A percentile compares a stretch with the other conserved stretches of the same genome.
Conservation (phyloP, 805 yeast genomes). For the Metschnikowia baotianmanensis region DNA sequence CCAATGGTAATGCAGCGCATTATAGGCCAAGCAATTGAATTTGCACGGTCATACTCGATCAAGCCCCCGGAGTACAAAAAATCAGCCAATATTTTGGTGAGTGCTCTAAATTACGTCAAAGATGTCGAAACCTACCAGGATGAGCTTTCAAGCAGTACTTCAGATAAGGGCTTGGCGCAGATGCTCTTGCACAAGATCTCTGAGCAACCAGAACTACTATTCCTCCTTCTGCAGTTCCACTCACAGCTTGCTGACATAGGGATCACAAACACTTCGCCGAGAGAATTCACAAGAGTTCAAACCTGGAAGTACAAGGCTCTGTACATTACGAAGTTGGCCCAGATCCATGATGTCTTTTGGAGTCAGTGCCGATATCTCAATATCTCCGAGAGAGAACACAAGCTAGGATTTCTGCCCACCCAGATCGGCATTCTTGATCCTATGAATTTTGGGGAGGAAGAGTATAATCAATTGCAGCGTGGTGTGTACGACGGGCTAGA, state of each 20-base stretch:
- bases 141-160: conserved; percentile 18
- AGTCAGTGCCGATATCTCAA: conserved; percentile 30
- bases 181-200: conserved; percentile 25
- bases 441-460: conserved; percentile 27
- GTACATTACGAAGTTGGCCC: conserved; percentile 24
- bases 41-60: conserved; percentile 7
- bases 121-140: conserved; percentile 28
- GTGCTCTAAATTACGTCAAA: conserved; percentile 27
- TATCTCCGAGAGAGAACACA: conserved; percentile 32
- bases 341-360: conserved; percentile 38
- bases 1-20: no score
- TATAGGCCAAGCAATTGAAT: background rate
- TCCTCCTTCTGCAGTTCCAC: conserved; percentile 31
- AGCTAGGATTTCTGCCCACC: conserved; percentile 23
- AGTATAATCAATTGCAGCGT: conserved; percentile 26
- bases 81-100: conserved; percentile 12
- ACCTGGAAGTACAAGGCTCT: conserved; percentile 20
- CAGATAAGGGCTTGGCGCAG: conserved; percentile 23
- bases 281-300: conserved; percentile 9
- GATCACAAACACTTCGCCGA: conserved; percentile 19
- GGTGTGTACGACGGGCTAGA: conserved; percentile 26
- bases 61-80: conserved; percentile 15
- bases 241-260: conserved; percentile 30
- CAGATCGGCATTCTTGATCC: conserved; percentile 42
- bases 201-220: conserved; percentile 29